Base-by-base conservation (phyloP, 768 basidiomycete species). In the Amanita rimosa region DNA sequence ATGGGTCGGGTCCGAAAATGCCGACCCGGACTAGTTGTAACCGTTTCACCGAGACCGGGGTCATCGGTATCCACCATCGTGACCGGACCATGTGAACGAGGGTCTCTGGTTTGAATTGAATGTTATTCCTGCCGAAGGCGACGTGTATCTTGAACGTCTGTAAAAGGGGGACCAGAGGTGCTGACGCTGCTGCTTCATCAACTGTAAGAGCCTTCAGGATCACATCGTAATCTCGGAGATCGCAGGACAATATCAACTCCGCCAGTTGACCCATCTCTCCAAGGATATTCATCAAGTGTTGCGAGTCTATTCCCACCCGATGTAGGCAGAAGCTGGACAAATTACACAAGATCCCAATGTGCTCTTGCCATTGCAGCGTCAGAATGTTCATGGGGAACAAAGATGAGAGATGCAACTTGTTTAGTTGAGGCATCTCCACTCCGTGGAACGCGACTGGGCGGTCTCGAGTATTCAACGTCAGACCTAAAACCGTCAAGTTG, bases 291-390 rank as follows among this genome's bases (percentile, higher is more conserved):
- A 44, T 29, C 9, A 44, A 27, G 29, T 22, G 44, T 17, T 21
- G 16, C 11, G 44, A 44, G 17, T 44, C 33, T 44, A 44, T 33
- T 35, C 44, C 44, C 27, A 44, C 44, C 29, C 44, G 44, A 31
- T 44, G 44, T 21, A 33, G 13, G 44, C 27, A 44, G 29, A 44
- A 44, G 44, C 44, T 44, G 9, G 44, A n/a, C 11, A 44, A 33
- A 22, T 44, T 44, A 2, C 44, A 31, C 17, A 44, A 35, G 10
- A 27, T 11, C 17, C 33, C 44, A 17, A 44, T 44, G 16, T 44
- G 44, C 29, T 44, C 44, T 33, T 44, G 44, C 44, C 44, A 44
- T 22, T 33, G 44, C 33, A 44, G 9, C 27, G 44, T 44, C 33
- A n/a, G 14, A 16, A 44, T 6, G 44, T 44, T 27, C 44, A 44